These are phyloP conservation scores for Salix caprea DNA, from an alignment of 345 rosid species.

Conservation along the genomic window DNA sequence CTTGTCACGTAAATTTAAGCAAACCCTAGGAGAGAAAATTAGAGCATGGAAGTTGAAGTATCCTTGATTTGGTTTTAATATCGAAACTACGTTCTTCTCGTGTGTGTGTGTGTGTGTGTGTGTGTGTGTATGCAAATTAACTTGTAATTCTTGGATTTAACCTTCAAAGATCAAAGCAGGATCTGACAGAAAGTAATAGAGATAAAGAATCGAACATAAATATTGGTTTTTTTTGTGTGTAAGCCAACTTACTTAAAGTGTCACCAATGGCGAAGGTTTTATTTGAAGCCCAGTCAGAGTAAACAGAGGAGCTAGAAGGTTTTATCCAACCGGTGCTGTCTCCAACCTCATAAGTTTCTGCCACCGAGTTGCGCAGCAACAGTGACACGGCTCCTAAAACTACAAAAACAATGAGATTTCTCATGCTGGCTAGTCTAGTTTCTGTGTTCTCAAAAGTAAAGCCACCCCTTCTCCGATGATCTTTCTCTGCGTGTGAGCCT, in stretches of 20 bases:
- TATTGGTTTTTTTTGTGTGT: background rate
- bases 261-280: conserved; percentile 3
- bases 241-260: conserved; percentile 9
- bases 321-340: conserved; percentile 27
- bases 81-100: background rate
- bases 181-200: background rate
- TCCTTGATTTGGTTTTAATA: background rate
- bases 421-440: conserved; percentile 10
- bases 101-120: too few relatives aligned
- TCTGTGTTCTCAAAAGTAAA: conserved; percentile 20
- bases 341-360: conserved; percentile 30
- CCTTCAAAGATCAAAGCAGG: background rate
- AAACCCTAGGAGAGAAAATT: background rate
- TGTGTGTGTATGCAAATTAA: background rate
- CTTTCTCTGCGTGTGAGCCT: background rate
- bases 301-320: conserved; percentile 12
- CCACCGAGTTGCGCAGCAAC: conserved; percentile 11
- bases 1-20: background rate
- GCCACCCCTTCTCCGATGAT: conserved; percentile 14
- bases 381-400: conserved; percentile 8
- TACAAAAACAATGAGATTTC: background rate
- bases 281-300: conserved; percentile 9
- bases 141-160: background rate
- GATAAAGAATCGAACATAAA: background rate
- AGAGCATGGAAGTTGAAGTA: background rate